These are phyloP conservation scores for Cladosporium cucumerinum DNA, from an alignment of 2,329 filamentous ascomycete species.

Conservation along the genomic window DNA sequence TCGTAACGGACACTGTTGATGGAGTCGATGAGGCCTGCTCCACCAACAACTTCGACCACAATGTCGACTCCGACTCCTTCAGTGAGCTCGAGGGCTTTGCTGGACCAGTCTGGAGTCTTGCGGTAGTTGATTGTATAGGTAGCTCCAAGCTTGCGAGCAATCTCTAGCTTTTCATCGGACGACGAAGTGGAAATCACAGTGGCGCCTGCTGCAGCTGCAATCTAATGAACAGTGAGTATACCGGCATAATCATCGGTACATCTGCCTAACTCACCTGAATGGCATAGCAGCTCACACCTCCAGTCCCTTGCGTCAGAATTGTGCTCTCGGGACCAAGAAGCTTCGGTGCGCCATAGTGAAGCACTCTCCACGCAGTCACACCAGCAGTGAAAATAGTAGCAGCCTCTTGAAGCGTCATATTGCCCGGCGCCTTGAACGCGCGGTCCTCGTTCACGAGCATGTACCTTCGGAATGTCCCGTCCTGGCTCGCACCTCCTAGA, in stretches of 20 bases:
- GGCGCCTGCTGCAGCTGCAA: constrained; percentile 34
- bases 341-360: constrained; percentile 56
- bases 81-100: constrained; percentile 49
- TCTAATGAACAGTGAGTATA: background rate
- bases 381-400: constrained; percentile 58
- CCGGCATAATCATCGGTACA: too few species aligned
- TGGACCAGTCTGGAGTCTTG: constrained; percentile 55
- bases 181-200: constrained; percentile 58
- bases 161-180: constrained; percentile 52
- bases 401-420: constrained; percentile 58
- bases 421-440: constrained; percentile 53
- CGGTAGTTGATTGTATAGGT: constrained; percentile 60
- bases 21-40: constrained; percentile 41
- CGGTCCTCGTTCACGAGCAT: constrained; percentile 51
- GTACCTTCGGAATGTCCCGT: constrained; percentile 57
- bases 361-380: constrained; percentile 49
- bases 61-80: constrained; percentile 42
- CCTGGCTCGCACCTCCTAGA: constrained; percentile 50
- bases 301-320: constrained; percentile 42
- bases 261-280: constrained; percentile 13
- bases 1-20: constrained; percentile 40
- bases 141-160: constrained; percentile 54
- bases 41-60: constrained; percentile 49
- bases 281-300: constrained; percentile 42
- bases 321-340: background rate